Conservation (phyloP, 805 yeast genomes). For the Diddensiella caesifluorescens region DNA sequence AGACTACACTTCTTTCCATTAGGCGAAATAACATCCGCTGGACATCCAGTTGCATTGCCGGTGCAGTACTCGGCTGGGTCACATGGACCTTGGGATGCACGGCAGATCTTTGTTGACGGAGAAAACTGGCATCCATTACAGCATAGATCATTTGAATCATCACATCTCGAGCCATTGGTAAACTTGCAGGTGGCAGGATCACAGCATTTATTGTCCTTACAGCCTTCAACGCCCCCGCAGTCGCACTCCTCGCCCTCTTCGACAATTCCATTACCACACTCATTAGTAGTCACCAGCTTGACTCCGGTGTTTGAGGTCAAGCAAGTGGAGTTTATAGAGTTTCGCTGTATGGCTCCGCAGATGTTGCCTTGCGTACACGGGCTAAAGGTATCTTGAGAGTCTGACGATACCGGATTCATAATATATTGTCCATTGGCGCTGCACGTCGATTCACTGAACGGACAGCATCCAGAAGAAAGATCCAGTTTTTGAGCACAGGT, state of each 20-base stretch:
- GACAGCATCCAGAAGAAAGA: slow-evolving; percentile 32
- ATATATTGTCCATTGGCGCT: slow-evolving; percentile 32
- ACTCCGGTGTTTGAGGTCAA: slow-evolving; percentile 29
- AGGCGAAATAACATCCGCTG: slow-evolving; percentile 23
- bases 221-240: slow-evolving; percentile 35
- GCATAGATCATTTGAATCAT: slow-evolving; percentile 32
- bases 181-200: slow-evolving; percentile 33
- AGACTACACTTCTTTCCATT: slow-evolving; percentile 29
- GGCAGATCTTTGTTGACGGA: slow-evolving; percentile 26
- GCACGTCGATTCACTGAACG: slow-evolving; percentile 27
- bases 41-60: slow-evolving; percentile 32
- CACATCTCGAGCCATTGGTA: slow-evolving; percentile 28
- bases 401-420: slow-evolving; percentile 35
- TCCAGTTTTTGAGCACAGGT: slow-evolving; percentile 31
- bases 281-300: slow-evolving; percentile 28
- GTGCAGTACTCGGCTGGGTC: slow-evolving; percentile 33
- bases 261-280: slow-evolving; percentile 37
- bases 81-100: slow-evolving; percentile 32
- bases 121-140: slow-evolving; percentile 31
- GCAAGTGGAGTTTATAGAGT: slow-evolving; percentile 29
- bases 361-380: slow-evolving; percentile 34
- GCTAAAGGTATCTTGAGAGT: slow-evolving; percentile 28
- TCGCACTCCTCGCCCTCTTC: slow-evolving; percentile 38
- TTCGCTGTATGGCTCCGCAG: slow-evolving; percentile 28
- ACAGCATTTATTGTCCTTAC: slow-evolving; percentile 29